Base-by-base conservation (phyloP, 768 basidiomycete species). In the Suillus fuscotomentosus region DNA sequence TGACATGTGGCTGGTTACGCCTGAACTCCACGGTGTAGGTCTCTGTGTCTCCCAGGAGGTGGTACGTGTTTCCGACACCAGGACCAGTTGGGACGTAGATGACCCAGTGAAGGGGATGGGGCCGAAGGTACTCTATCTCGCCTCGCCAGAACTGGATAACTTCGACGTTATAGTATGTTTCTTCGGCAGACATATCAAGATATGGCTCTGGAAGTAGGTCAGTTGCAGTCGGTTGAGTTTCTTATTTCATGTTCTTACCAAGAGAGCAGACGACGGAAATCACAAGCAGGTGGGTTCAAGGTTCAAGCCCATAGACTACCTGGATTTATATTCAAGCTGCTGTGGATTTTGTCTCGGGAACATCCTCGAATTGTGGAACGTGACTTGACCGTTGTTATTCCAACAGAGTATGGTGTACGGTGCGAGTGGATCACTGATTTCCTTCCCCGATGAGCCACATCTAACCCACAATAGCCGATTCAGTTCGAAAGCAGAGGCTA, bases 61-160 rank as follows among this genome's bases (percentile, higher is more conserved):
- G 71, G 61, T 76, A 75, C 63, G 69, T 68, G 59, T 74, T 67
- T 38, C 74, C 75, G 0, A 55, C 62, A 14, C 24, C 24, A 11
- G 70, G 63, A 0, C 61, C 45, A 11, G 71, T 67, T 68, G 69
- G 72, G n/a, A 77, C 42, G n/a, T 74, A 74, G 63, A 75, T 67
- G 41, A 71, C 73, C 74, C 74, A 75, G 61, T 75, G 73, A 3
- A 72, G 68, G 66, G 9, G 70, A 11, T 38, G 36, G 22, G 69
- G 66, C 0, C 61, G 65, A 1, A 67, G 64, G 13, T 38, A 63
- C 67, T 70, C 66, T 66, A 68, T 64, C 50, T 57, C 63, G 38
- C 39, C 62, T 36, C 66, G 76, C 71, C 71, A 77, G 61, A 76
- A 77, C 43, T 77, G 76, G 57, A 60, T 64, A 53, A 76, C 64